Evolutionary conservation across 176 grass and related monocot genomes (phyloP), one percentile per base, ranked within the genome.

Genomic region (Tillandsia fasciculata): DNA sequence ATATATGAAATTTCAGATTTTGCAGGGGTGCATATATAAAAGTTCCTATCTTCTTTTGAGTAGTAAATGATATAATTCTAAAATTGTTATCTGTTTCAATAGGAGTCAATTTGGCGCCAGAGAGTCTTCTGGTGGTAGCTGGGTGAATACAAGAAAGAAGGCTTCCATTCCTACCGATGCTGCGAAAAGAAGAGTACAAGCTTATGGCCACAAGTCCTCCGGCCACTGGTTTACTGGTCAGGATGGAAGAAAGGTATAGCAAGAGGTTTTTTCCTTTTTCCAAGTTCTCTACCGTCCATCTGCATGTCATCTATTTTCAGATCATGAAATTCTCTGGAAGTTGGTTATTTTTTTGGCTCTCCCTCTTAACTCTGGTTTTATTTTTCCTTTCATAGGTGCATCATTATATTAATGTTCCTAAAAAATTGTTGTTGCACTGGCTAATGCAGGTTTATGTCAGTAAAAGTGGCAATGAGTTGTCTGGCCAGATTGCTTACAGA

Each of bases 141-240:
- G 82, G 78, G 67, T 85, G 53, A 87, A 73, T 27, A 74, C 70
- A 42, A 76, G 53, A 53, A 77, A 67, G 12, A 73, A 73, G 11
- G 52, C 63, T 59, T 65, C 71, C 13, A 53, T 77, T 78, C 81
- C 86, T 67, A 81, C 78, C 57, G 88, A 92, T 85, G 83, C 76
- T 76, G 82, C 74, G 53, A 90, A 76, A 81, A 87, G 88, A 75
- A 85, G 86, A 81, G 81, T 90, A 63, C 79, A 74, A 81, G 83
- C 81, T 18, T 29, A 17, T 73, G 88, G 73, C 61, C 69, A 49
- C 57, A 73, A 78, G 15, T 85, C 92, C 80, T 85, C 92, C 78
- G 89, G 93, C 69, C 93, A 87, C 77, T 97, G 89, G 93, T 85
- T 87, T 70, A 97, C 93, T 10, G 71, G 64, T 52, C 72, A 92